Conservation (phyloP, 495 filamentous ascomycete genomes). For the Talaromyces borbonicus region DNA sequence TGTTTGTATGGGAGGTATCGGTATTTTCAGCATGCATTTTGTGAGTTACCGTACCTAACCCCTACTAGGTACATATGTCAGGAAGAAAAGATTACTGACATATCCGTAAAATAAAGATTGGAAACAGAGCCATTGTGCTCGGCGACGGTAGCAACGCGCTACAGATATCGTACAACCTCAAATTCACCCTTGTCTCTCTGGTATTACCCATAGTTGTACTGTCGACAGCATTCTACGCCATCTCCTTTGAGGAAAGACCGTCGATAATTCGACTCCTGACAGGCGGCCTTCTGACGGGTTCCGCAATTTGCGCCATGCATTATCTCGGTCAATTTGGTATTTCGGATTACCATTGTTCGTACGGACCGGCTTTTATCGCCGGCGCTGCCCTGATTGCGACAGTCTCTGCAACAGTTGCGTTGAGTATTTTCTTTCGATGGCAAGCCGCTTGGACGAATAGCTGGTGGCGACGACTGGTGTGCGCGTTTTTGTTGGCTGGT, state of each 20-base stretch:
- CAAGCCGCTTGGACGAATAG: constrained; percentile 67
- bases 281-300: constrained; percentile 58
- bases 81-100: too few relatives aligned
- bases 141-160: constrained; percentile 46
- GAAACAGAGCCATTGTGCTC: constrained; percentile 69
- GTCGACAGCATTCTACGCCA: constrained; percentile 57
- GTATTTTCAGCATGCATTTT: constrained; percentile 83
- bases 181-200: constrained; percentile 68
- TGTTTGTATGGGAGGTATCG: constrained; percentile 69
- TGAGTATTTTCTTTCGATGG: constrained; percentile 69
- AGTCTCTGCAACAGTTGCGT: constrained; percentile 52
- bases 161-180: constrained; percentile 63
- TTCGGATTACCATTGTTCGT: constrained; percentile 59
- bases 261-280: constrained; percentile 46
- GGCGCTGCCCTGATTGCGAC: constrained; percentile 65
- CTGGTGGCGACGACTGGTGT: constrained; percentile 62
- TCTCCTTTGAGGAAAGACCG: constrained; percentile 45
- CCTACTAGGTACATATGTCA: too few relatives aligned
- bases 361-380: constrained; percentile 46
- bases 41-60: background rate
- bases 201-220: constrained; percentile 72
- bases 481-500: constrained; percentile 55
- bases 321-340: constrained; percentile 81
- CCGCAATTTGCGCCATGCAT: constrained; percentile 79
- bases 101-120: too few relatives aligned